Evolutionary conservation across 2,329 filamentous ascomycete genomes (phyloP).

Genomic region (Orbilia quercus): DNA sequence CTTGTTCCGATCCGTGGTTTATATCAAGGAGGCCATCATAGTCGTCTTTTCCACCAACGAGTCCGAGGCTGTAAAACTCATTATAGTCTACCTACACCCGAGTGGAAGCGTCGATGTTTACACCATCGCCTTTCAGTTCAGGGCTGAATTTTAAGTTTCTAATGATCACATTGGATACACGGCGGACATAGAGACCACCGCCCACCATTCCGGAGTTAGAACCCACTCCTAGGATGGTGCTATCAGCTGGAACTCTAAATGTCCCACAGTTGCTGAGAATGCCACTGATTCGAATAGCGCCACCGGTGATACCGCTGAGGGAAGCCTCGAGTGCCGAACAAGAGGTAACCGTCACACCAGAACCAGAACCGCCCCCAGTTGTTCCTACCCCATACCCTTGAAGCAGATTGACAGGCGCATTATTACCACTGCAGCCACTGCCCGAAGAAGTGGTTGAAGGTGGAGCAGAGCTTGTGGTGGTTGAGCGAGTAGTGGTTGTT

Average conservation of each 20-base stretch:
- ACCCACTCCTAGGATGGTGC: constrained; percentile 68
- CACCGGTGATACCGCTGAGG: constrained; percentile 62
- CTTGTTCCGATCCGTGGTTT: constrained; percentile 65
- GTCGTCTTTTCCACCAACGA: constrained; percentile 64
- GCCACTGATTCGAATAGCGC: constrained; percentile 66
- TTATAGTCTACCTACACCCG: constrained; percentile 68
- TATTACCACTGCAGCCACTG: constrained; percentile 45
- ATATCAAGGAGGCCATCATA: constrained; percentile 66
- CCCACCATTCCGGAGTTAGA: constrained; percentile 64
- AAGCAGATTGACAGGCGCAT: constrained; percentile 58
- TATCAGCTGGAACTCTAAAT: constrained; percentile 66
- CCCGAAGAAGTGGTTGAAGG: constrained; percentile 21
- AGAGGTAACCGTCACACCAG: constrained; percentile 65
- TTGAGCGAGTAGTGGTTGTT: constrained; percentile 7
- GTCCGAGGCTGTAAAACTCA: constrained; percentile 63
- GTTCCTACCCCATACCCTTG: constrained; percentile 64
- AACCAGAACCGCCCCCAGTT: constrained; percentile 66
- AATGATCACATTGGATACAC: constrained; percentile 69
- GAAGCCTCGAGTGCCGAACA: constrained; percentile 64
- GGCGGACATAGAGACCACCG: constrained; percentile 66
- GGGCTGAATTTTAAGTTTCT: constrained; percentile 70
- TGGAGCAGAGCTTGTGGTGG: constrained; percentile 23
- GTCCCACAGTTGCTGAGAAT: constrained; percentile 64
- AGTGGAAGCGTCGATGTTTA: constrained; percentile 66
- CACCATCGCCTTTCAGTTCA: constrained; percentile 66